Evolutionary conservation across 495 filamentous ascomycete genomes (phyloP), one percentile per base, ranked within the genome.

Genomic region (Coniosporium apollinis): DNA sequence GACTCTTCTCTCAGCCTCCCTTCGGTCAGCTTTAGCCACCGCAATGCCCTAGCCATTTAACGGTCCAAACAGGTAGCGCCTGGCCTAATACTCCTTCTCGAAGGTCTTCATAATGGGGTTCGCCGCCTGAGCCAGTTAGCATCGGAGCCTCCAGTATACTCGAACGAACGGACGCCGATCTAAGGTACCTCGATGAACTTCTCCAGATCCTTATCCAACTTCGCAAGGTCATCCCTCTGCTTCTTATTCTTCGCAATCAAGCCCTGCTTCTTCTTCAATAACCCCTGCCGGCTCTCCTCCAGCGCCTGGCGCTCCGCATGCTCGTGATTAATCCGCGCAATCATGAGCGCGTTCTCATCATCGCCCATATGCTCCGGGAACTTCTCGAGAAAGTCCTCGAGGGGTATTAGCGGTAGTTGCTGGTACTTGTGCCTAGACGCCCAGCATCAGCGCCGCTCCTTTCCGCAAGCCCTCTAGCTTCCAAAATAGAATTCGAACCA

Each of bases 171-270:
- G n/a, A n/a, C n/a, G n/a, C n/a, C n/a, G n/a, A n/a, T n/a, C n/a
- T n/a, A n/a, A n/a, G n/a, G n/a, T n/a, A 26, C 74, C 51, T 86
- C 82, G 44, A 93, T 82, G 48, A 92, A 93, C 48, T 82, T 81
- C 59, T 93, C 85, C 44, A 93, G 60, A 51, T 91, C 79, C 57
- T 79, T 74, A 47, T 93, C 86, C 22, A 94, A 61, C 43, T 74
- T 91, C 22, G 76, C 81, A 18, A 97, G 60, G 51, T 97, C 83
- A 36, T 94, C 86, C 54, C 89, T 87, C 33, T 86, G 67, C 59
- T 83, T 92, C 63, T 93, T 92, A 48, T 94, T 94, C 48, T 94
- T 86, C 4, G 81, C 76, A 37, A 91, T 91, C 37, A 97, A 63
- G 33, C 74, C 77, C 54, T 92, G 83, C 50, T 97, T 97, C 51